phyloP scores from a whole-genome alignment of 2,329 filamentous ascomycete species.

The Knoxdaviesia proteae region DNA sequence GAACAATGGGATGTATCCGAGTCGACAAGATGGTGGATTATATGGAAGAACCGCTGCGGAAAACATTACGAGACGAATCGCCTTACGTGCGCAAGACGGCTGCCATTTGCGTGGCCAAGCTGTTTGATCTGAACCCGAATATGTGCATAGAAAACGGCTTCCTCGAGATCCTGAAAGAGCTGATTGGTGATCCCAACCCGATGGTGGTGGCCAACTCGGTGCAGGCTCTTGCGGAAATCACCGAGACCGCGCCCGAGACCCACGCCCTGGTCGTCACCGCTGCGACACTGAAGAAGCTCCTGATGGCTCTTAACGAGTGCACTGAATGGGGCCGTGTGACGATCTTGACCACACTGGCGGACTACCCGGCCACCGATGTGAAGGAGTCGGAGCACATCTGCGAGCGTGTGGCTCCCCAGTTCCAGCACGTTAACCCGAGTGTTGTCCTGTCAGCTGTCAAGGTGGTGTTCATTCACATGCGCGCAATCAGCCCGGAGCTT shows the following conservation, averaged over 20 bases:
- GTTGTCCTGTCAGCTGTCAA: conserved; percentile 96
- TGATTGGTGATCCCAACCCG: conserved; percentile 93
- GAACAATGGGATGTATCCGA: conserved; percentile 95
- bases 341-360: conserved; percentile 71
- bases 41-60: conserved; percentile 93
- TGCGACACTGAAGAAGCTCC: conserved; percentile 74
- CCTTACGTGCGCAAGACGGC: conserved; percentile 97
- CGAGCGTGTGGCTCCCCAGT: conserved; percentile 86
- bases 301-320: conserved; percentile 93
- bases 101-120: conserved; percentile 90
- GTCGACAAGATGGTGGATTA: conserved; percentile 99
- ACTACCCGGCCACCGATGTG: conserved; percentile 68
- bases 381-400: conserved; percentile 98
- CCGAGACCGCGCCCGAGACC: conserved; percentile 77
- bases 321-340: conserved; percentile 97
- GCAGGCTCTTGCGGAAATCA: conserved; percentile 78
- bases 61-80: conserved; percentile 90
- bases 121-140: conserved; percentile 80
- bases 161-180: conserved; percentile 75
- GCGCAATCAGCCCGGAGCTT: conserved; percentile 54
- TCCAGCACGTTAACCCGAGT: conserved; percentile 94
- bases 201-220: conserved; percentile 99
- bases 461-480: conserved; percentile 94
- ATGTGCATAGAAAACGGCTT: conserved; percentile 97
- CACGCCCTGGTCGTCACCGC: conserved; percentile 67